A percentile compares a stretch with the other conserved stretches of the same genome.
phyloP scores from a whole-genome alignment of 495 filamentous ascomycete species.

The Elasticomyces elasticus region DNA sequence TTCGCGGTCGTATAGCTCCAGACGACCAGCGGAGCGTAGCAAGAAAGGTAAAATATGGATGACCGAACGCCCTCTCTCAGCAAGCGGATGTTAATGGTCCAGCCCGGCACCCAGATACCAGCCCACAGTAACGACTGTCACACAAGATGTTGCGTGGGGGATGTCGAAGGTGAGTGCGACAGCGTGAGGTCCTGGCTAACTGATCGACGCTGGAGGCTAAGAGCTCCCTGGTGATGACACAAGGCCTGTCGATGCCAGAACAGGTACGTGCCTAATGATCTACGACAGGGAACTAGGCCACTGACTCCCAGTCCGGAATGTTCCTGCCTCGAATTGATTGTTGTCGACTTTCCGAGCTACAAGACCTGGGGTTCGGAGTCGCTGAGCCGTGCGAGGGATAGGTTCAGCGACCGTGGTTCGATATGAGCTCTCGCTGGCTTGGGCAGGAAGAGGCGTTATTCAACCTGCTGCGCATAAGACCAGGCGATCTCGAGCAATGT shows the following conservation, averaged over 20 bases:
- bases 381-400: background rate
- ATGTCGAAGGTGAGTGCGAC: background rate
- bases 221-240: background rate
- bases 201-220: background rate
- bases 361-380: background rate
- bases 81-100: background rate
- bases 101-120: background rate
- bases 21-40: background rate
- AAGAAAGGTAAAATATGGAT: background rate
- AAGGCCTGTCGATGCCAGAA: background rate
- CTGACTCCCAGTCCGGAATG: background rate
- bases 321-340: slow-evolving; percentile 2
- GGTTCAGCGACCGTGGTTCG: background rate
- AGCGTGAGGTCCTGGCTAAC: background rate
- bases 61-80: background rate
- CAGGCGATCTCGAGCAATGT: no score
- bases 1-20: background rate
- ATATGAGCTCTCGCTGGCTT: no score
- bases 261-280: background rate
- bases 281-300: background rate
- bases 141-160: background rate
- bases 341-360: background rate
- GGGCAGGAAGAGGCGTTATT: no score
- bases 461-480: no score
- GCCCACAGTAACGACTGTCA: slow-evolving; percentile 1